Base-by-base conservation (phyloP, 371 early-diverging fungal species). In the Gilbertella persicaria region DNA sequence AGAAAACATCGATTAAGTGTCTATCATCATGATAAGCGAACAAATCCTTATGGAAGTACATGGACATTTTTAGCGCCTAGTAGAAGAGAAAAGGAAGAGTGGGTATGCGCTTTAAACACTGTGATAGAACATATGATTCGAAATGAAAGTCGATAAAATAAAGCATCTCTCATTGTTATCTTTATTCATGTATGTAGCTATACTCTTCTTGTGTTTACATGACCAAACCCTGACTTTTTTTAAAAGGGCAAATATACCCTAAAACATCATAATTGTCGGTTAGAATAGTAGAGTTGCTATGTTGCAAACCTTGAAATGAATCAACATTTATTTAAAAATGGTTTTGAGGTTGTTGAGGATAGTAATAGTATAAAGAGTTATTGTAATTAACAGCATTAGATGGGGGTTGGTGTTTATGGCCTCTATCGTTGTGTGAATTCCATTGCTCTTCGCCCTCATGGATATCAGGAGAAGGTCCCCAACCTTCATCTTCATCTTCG, bases 61-160 rank as follows among this genome's bases (percentile, higher is more conserved):
- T 66, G 64, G 62, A 57, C 53, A 0, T 78, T 78, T 45, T 38
- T 69, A 23, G 71, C 74, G 4, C 33, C 43, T 20, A 78, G 63
- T 47, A 56, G 66, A 41, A 60, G 66, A 42, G 72, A 70, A 49
- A 78, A 70, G 45, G 71, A 78, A 54, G 72, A 71, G 38, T 78
- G 78, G 78, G 70, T 78, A 0, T 72, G 60, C 65, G 75, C 75
- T 9, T 59, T 78, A 19, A 66, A 72, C 44, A 49, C 59, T 2
- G 65, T 72, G 0, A 67, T 68, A 33, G 78, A 78, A 28, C 66
- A 62, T 17, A 53, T 73, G 49, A 50, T 73, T 14, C 70, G 70
- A 7, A 8, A 12, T 21, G 42, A 50, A 21, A 30, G 2, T 3
- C 5, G 41, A 41, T 41, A 41, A 21, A n/a, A n/a, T n/a, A n/a